Percentiles rank a stretch among this genome's conserved stretches.
Conservation (phyloP, 768 basidiomycete genomes). For the Mycena capillaripes region DNA sequence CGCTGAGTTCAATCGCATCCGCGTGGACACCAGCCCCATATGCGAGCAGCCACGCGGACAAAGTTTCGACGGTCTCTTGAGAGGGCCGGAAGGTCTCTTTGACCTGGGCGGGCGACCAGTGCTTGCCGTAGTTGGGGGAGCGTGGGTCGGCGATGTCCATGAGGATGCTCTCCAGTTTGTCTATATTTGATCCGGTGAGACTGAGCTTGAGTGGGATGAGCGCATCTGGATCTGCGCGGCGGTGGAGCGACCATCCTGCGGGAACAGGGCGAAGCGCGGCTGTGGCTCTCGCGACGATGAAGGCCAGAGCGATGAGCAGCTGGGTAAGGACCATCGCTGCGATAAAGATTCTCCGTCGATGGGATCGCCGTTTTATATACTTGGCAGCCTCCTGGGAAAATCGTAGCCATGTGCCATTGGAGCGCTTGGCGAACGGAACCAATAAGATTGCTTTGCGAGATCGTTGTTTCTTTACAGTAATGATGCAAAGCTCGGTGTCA, state of each 20-base stretch:
- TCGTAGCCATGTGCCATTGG: no score
- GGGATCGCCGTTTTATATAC: no score
- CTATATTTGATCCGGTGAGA: conserved; percentile 7
- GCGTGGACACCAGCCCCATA: conserved; percentile 3
- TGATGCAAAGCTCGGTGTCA: no score
- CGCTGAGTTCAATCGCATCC: conserved; percentile 4
- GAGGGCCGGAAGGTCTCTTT: conserved; percentile 22
- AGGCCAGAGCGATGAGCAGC: no score
- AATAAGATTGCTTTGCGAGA: no score
- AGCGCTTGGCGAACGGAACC: no score
- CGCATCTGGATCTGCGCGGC: conserved; percentile 19
- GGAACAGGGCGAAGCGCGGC: neutral
- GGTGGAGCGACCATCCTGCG: conserved; percentile 20
- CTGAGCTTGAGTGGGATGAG: conserved; percentile 22
- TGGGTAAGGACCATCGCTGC: no score
- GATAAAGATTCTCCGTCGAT: no score
- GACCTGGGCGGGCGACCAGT: conserved; percentile 23
- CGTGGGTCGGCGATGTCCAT: conserved; percentile 18
- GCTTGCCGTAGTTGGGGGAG: conserved; percentile 20
- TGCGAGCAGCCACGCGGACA: conserved; percentile 17
- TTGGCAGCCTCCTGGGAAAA: no score
- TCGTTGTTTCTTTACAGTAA: no score
- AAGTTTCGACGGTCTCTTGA: conserved; percentile 2
- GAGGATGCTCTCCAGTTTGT: conserved; percentile 15
- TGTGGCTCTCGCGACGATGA: no score